Base-by-base conservation (phyloP, 768 basidiomycete genomes). In the Xerocomus spinulosus region DNA sequence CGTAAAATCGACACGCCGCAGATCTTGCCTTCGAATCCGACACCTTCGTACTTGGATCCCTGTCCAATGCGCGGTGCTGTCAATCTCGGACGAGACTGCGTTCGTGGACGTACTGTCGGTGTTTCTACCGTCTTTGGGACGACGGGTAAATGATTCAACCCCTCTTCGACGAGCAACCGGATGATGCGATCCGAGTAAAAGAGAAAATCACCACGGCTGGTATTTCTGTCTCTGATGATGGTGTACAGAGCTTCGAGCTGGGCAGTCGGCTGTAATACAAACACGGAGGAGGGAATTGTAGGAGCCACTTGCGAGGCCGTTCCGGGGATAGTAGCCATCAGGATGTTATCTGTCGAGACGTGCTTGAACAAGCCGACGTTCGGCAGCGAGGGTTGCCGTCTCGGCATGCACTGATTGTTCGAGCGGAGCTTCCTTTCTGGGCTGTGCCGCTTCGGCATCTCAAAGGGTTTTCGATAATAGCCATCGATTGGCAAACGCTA, bases 181-280 rank as follows among this genome's bases (percentile, higher is more conserved):
- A 97, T 97, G 67, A 97, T 92, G 15, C 93, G 77, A 69, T 93
- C 91, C 10, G 87, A 87, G 67, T 94, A 94, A 70, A 98, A 99
- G 52, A 99, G 78, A 60, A 99, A 99, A 64, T 98, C 96, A 8
- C 93, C 93, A 45, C 93, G 74, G 23, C 80, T 79, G 3, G 95
- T 96, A 34, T 85, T 79, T 69, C 83, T 86, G 68, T 95, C 85
- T 44, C 95, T 70, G 66, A 96, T 94, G 67, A 96, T 95, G 10
- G 93, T 97, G 72, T 95, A 89, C 25, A 98, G 73, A 2, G 92
- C 93, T 65, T 96, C 93, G 18, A 99, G 82, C 70, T 97, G 95
- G 1, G 88, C 83, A 0, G 92, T 98, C 57, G 87, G 90, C 0
- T 84, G 85, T 2, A 98, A 76, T 4, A 88, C 92, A 65, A 87